Evolutionary conservation across 179 eudicot genomes (phyloP).

Genomic region (Actinidia polygama): DNA sequence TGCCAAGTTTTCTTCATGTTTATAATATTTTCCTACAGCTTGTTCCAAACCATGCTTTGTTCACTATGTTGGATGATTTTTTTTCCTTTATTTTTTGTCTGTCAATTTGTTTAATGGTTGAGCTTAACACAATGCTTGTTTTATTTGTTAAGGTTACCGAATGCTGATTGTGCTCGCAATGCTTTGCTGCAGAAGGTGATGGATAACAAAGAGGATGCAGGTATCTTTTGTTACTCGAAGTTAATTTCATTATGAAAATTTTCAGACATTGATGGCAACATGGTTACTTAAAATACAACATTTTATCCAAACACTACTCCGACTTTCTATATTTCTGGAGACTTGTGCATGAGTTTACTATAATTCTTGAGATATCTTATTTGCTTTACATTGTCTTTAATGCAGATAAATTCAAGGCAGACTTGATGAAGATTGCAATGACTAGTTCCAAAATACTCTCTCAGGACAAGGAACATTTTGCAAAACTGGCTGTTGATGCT

Average conservation of each 20-base stretch:
- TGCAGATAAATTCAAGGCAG: conserved; percentile 91
- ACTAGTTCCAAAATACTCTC: conserved; percentile 96
- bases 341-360: too few species aligned
- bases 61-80: too few species aligned
- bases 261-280: neutral
- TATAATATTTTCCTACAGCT: too few species aligned
- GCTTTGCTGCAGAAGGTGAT: conserved; percentile 81
- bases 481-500: conserved; percentile 92
- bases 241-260: too few species aligned
- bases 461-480: conserved; percentile 98
- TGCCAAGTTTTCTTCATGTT: too few species aligned
- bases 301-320: neutral
- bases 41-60: too few species aligned
- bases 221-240: conserved; percentile 33
- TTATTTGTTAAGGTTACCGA: conserved; percentile 65
- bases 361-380: neutral
- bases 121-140: conserved; percentile 6
- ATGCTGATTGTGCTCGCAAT: conserved; percentile 90
- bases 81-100: too few species aligned
- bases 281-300: neutral
- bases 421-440: conserved; percentile 96
- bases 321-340: neutral
- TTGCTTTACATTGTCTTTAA: conserved; percentile 18
- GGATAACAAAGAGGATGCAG: conserved; percentile 84
- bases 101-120: too few species aligned